A percentile compares a stretch with the other conserved stretches of the same genome.
phyloP scores from a whole-genome alignment of 2,329 filamentous ascomycete genomes.

The Claviceps spartinae region DNA sequence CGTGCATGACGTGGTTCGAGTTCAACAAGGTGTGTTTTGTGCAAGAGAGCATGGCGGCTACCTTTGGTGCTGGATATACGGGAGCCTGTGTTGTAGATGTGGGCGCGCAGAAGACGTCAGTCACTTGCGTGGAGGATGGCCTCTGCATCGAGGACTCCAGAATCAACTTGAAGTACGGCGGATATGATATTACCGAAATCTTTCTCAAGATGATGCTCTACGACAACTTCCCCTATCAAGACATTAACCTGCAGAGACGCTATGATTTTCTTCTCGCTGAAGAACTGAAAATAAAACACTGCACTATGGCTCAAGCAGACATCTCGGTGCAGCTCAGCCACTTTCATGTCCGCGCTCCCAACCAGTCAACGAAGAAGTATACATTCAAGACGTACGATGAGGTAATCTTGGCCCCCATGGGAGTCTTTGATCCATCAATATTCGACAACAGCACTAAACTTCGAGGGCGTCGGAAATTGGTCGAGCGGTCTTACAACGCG shows the following conservation, averaged over 20 bases:
- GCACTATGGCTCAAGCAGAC: conserved; percentile 79
- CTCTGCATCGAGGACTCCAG: conserved; percentile 90
- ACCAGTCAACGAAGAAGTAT: conserved; percentile 84
- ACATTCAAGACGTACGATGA: conserved; percentile 96
- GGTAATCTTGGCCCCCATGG: conserved; percentile 85
- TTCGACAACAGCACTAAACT: conserved; percentile 79
- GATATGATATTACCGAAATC: conserved; percentile 81
- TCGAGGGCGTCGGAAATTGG: conserved; percentile 61
- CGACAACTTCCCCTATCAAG: conserved; percentile 88
- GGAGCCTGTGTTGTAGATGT: conserved; percentile 92
- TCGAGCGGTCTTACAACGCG: conserved; percentile 80
- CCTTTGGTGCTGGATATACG: conserved; percentile 89
- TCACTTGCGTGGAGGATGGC: conserved; percentile 93
- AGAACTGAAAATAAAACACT: conserved; percentile 87
- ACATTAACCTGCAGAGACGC: conserved; percentile 79
- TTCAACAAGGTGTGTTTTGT: conserved; percentile 87
- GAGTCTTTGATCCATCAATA: conserved; percentile 78
- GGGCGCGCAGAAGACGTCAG: conserved; percentile 91
- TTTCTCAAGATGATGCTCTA: conserved; percentile 98
- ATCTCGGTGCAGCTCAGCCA: conserved; percentile 80
- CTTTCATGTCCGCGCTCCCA: conserved; percentile 80
- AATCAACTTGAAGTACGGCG: conserved; percentile 88
- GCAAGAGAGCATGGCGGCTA: conserved; percentile 88
- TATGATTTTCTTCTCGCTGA: conserved; percentile 92
- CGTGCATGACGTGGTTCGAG: conserved; percentile 78